Conservation (phyloP, 345 rosid species). For the Gossypium bickii region DNA sequence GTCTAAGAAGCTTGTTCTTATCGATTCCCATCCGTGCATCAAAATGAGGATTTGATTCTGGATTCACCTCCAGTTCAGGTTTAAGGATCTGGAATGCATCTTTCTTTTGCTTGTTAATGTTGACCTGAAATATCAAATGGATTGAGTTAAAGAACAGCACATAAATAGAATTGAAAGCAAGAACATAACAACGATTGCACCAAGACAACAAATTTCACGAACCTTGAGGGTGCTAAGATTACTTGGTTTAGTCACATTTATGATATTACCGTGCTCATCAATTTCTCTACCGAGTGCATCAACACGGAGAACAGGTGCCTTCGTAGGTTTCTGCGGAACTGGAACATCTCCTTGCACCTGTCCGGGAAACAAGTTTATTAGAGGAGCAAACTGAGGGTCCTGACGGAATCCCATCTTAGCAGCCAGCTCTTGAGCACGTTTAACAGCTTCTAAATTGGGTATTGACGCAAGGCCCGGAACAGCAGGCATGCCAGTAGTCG, state of each 20-base stretch:
- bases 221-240: constrained; percentile 97
- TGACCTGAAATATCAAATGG: constrained; percentile 53
- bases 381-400: constrained; percentile 71
- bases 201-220: constrained; percentile 13
- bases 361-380: constrained; percentile 72
- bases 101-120: constrained; percentile 94
- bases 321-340: constrained; percentile 69
- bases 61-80: constrained; percentile 85
- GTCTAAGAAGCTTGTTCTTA: constrained; percentile 78
- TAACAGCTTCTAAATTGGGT: constrained; percentile 75
- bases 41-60: constrained; percentile 71
- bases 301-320: constrained; percentile 83
- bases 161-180: constrained; percentile 5
- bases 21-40: constrained; percentile 84
- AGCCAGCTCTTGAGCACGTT: constrained; percentile 85
- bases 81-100: constrained; percentile 95
- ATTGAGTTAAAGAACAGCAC: background rate
- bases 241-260: constrained; percentile 77
- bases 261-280: constrained; percentile 89
- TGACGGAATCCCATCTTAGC: constrained; percentile 78
- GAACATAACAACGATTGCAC: background rate
- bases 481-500: constrained; percentile 28
- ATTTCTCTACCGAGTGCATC: constrained; percentile 96
- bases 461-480: constrained; percentile 40
- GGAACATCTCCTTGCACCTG: constrained; percentile 50